These are phyloP conservation scores for Cymbopogon flexuosus DNA, from an alignment of 202 grass and related monocot species.

Conservation along the genomic window DNA sequence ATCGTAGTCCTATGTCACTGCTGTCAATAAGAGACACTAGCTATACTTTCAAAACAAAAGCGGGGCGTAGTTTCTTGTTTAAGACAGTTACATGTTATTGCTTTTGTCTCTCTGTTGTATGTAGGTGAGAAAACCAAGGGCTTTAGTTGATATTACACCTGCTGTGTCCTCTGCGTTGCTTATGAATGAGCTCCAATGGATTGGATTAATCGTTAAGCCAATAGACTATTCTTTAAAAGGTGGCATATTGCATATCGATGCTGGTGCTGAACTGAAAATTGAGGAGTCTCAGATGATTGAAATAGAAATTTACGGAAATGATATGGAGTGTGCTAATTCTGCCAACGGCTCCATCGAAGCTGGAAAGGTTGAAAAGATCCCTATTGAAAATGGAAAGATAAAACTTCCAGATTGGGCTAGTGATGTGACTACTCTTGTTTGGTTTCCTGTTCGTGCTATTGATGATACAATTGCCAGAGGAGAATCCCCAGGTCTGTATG, in stretches of 20 bases:
- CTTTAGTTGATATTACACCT: conserved; percentile 89
- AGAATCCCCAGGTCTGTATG: conserved; percentile 65
- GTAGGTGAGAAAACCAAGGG: conserved; percentile 89
- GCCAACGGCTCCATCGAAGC: conserved; percentile 13
- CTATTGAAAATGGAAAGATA: conserved; percentile 80
- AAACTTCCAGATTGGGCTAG: conserved; percentile 87
- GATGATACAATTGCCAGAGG: conserved; percentile 80
- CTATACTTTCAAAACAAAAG: conserved; percentile 29
- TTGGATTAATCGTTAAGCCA: conserved; percentile 88
- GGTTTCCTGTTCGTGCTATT: conserved; percentile 95
- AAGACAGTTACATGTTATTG: neutral
- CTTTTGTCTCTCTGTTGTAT: neutral
- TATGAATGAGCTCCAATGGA: conserved; percentile 98
- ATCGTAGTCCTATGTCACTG: neutral
- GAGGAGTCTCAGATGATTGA: conserved; percentile 87
- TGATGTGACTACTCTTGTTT: conserved; percentile 72
- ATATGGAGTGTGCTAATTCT: conserved; percentile 27
- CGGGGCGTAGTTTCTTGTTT: neutral
- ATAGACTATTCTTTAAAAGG: conserved; percentile 89
- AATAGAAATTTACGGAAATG: conserved; percentile 59
- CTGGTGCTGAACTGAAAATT: conserved; percentile 79
- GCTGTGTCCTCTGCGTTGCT: conserved; percentile 83
- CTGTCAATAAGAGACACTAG: neutral
- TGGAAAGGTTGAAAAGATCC: conserved; percentile 57
- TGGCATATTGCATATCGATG: conserved; percentile 85